Base-by-base conservation (phyloP, 306 rosid genomes). In the Albizia julibrissin region DNA sequence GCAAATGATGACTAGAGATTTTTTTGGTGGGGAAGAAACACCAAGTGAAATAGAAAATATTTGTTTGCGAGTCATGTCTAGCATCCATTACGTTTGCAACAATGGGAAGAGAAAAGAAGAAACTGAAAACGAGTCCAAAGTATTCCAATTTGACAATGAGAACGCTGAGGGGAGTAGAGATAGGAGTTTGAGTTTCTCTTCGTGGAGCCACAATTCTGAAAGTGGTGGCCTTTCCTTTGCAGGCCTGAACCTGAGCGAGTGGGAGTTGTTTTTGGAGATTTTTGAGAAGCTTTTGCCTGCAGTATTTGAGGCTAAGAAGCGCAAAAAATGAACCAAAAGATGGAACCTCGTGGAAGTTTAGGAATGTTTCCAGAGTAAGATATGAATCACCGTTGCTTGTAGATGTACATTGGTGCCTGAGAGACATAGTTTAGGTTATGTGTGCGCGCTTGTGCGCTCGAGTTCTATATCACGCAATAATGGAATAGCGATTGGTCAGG, bases 1-100 rank as follows among this genome's bases (percentile, higher is more conserved):
- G 10, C 88, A 89, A 62, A 88, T 95, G 94, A 91, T 95, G 95
- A 90, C 97, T 7, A 80, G 98, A 79, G 85, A 84, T 27, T 90
- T 88, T 31, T 59, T 86, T 61, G 82, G 86, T 1, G 94, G 87
- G 1, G 89, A 85, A 46, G 94, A 91, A 76, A 82, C 42, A 27
- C 72, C 79, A 0, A 95, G 99, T 58, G 84, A 76, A 62, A 26
- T 95, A 40, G 97, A 95, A 77, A 89, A 79, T 14, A 80, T 93
- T 16, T 91, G 98, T 46, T 82, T 80, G 9, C 87, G 84, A 77
- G 95, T 90, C 31, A 87, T 83, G 90, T 84, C 85, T 66, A 27
- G 80, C 24, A 68, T 91, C 74, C 87, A 81, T 24, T 62, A 9
- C 44, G 65, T 46, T 52, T 52, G 77, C 49, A 77, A 72, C 26